Base-by-base conservation (phyloP, 495 filamentous ascomycete species). In the Aspergillus sparsus region DNA sequence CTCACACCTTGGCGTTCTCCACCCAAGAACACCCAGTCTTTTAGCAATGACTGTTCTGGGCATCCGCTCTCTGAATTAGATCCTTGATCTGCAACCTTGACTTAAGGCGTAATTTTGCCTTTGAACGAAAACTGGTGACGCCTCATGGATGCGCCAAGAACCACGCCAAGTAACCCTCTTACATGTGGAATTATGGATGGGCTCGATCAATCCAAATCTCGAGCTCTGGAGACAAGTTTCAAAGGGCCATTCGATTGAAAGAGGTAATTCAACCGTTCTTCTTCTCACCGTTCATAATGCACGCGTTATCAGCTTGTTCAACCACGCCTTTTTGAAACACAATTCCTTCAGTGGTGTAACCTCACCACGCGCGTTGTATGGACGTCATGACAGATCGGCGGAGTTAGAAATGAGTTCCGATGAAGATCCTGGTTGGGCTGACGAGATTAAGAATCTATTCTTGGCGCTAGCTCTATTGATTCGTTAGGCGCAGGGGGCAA, bases 381-480 rank as follows among this genome's bases (percentile, higher is more conserved):
- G 58, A 32, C 46, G 51, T 53, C 57, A 33, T 59, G 50, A 64
- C 21, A 56, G 53, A 59, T 61, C 52, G 54, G 53, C 52, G 39
- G 41, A 21, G 13, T 18, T 45, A 32, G 36, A 55, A 44, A 39
- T 51, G 49, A 12, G 18, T 66, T 61, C 52, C 13, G 49, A 13
- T 35, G 55, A 12, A 53, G 41, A 32, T 60, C 50, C 9, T 11
- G 44, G 39, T 60, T 60, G 58, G 58, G 58, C 58, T 54, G 58
- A 54, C 50, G 58, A 47, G 7, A 13, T 60, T 49, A 54, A 13
- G 39, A 51, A 49, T 53, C 34, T 54, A 54, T 49, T 53, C 58
- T 60, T 54, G 50, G 58, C 58, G 31, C 49, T 13, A 10, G 36
- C 15, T 34, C 58, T 60, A 60, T 60, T 49, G 58, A 54, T 47